These are phyloP conservation scores for Macrophomina pseudophaseolina DNA, from an alignment of 2,329 filamentous ascomycete species.

Conservation along the genomic window DNA sequence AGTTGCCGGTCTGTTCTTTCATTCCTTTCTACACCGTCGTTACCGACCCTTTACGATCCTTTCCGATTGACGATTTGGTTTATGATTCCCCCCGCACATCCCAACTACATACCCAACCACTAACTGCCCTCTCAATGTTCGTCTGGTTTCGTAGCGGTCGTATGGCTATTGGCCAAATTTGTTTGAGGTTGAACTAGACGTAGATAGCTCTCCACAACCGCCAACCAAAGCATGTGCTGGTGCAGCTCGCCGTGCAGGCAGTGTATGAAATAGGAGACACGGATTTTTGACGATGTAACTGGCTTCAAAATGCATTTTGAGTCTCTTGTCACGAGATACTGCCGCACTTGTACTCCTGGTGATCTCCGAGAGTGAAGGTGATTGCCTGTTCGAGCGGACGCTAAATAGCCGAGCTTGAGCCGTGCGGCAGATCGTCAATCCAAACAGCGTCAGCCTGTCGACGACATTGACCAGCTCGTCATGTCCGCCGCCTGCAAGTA, in stretches of 20 bases:
- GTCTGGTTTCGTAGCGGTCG: constrained; percentile 1
- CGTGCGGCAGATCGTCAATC: constrained; percentile 7
- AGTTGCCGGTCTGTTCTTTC: not conserved
- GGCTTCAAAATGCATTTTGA: too few species aligned
- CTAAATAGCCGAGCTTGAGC: constrained; percentile 9
- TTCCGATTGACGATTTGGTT: constrained; percentile 16
- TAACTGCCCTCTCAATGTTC: constrained; percentile 4
- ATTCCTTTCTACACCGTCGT: constrained; percentile 18
- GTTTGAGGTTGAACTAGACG: constrained; percentile 14
- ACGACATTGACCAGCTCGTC: constrained; percentile 20
- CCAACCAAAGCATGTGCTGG: constrained; percentile 6
- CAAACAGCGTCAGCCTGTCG: constrained; percentile 2
- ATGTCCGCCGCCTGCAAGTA: constrained; percentile 22
- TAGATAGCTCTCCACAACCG: constrained; percentile 21
- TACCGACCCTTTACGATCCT: constrained; percentile 24
- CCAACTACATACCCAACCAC: not conserved
- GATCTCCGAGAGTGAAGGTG: too few species aligned
- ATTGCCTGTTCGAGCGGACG: not conserved
- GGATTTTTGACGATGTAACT: not conserved
- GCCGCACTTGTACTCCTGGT: too few species aligned
- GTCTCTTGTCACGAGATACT: too few species aligned
- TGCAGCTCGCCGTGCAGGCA: constrained; percentile 18
- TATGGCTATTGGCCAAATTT: constrained; percentile 14
- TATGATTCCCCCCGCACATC: constrained; percentile 18
- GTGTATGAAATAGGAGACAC: constrained; percentile 10